Evolutionary conservation across 148 eudicot genomes (phyloP), one percentile per base, ranked within the genome.

Genomic region (Hydrangea macrophylla): DNA sequence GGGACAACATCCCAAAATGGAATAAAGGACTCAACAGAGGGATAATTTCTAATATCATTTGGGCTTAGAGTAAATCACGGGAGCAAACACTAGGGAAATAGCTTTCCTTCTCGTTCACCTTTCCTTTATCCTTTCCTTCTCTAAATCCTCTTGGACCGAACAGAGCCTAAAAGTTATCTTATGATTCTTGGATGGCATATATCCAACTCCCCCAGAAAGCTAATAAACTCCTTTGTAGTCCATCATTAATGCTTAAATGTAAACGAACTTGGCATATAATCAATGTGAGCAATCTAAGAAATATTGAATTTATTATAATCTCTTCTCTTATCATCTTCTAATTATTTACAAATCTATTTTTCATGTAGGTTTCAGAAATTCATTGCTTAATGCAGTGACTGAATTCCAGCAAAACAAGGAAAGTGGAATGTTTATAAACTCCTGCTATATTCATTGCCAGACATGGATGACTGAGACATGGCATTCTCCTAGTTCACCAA

Each of bases 401-500:
- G 88, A 83, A 67, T 77, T 83, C 64, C 76, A 78, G 81, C 78
- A 73, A 72, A 86, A 70, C 63, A 69, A 78, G 58, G 88, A 86
- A 45, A 51, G 62, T 23, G 98, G 98, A 32, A 44, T 86, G 83
- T 90, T 90, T 69, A 82, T 93, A 54, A 80, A 90, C 70, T 93
- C 98, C 54, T 93, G 98, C 82, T 88, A 68, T 67, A 73, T 73
- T 75, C 98, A 93, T 77, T 93, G 98, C 71, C 98, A 93, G 76
- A 93, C 92, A 58, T 83, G 88, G 92, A 75, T 67, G 73, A 50
- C 81, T 42, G 76, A 73, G 60, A 88, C 95, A 65, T 93, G 98
- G 98, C 95, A 93, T 78, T 88, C 92, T 65, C 82, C 89, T n/a
- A 80, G 67, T 78, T 90, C 98, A 75, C 92, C 98, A 57, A 88